Base-by-base conservation (phyloP, 345 rosid species). In the Nasturtium officinale region DNA sequence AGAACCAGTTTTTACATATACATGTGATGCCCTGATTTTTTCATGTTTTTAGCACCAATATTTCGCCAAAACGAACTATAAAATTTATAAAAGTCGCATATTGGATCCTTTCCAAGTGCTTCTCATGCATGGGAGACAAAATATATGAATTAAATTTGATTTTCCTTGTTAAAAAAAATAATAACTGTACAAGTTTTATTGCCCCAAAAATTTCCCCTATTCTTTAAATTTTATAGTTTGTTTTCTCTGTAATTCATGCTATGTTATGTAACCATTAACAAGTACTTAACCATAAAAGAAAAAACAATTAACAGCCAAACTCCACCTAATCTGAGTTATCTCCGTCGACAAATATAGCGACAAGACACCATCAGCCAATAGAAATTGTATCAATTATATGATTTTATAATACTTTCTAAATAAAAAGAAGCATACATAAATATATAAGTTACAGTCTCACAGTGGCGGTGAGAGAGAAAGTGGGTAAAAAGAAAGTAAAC, bases 391-490 rank as follows among this genome's bases (percentile, higher is more conserved):
- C 75, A 76, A 64, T 55, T 38, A 69, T 62, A 76, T 29, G 37
- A 69, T 70, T 55, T 64, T 23, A 64, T 56, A 29, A 64, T 32
- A 47, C 17, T 56, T 20, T n/a, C 60, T 57, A 58, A 28, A 56
- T 7, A 33, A 76, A 69, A 69, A 71, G 64, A 65, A 71, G 68
- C 71, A 69, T 61, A 43, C 64, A 76, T 21, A 60, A 42, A 53
- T 53, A 53, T 53, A 18, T 32, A 57, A 29, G 72, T 71, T 71
- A 71, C 80, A 56, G 66, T 7, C 71, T 56, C 18, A 54, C 15
- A 52, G 63, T 67, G 65, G 75, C 71, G 56, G 70, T 55, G 71
- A 60, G 30, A 61, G 56, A 5, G 45, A 63, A 3, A 9, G 61
- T 6, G 45, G 5, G 29, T 30, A 7, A 2, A 28, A 9, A 58